These are phyloP conservation scores for Orbilia ellipsospora DNA, from an alignment of 2,329 filamentous ascomycete genomes.

Conservation along the genomic window DNA sequence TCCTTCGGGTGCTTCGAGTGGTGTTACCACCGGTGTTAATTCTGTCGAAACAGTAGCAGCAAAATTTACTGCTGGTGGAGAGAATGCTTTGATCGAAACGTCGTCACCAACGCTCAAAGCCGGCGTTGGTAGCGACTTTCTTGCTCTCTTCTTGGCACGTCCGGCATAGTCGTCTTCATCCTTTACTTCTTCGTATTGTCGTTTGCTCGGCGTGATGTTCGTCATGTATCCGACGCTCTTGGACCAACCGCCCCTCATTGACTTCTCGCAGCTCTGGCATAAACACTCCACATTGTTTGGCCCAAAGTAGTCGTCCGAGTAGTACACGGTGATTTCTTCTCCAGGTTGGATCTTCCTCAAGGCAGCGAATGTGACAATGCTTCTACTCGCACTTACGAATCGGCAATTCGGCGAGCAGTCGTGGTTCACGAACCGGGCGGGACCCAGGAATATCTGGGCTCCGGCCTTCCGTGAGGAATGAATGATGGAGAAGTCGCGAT, in stretches of 20 bases:
- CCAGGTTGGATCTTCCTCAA: slow-evolving; percentile 82
- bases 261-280: slow-evolving; percentile 84
- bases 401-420: slow-evolving; percentile 93
- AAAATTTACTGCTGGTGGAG: slow-evolving; percentile 40
- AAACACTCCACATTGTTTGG: slow-evolving; percentile 94
- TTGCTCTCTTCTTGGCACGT: slow-evolving; percentile 48
- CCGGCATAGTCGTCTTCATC: slow-evolving; percentile 54
- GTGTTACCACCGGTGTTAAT: slow-evolving; percentile 38
- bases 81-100: slow-evolving; percentile 33
- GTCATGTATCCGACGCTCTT: slow-evolving; percentile 53
- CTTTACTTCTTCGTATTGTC: slow-evolving; percentile 41
- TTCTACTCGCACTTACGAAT: slow-evolving; percentile 82
- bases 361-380: slow-evolving; percentile 91
- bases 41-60: slow-evolving; percentile 21
- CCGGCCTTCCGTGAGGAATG: slow-evolving; percentile 92
- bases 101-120: slow-evolving; percentile 49
- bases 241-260: slow-evolving; percentile 83
- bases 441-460: slow-evolving; percentile 91
- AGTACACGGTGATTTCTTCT: slow-evolving; percentile 96
- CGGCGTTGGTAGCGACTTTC: slow-evolving; percentile 45
- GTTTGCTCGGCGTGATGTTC: slow-evolving; percentile 36
- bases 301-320: slow-evolving; percentile 96
- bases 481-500: slow-evolving; percentile 97
- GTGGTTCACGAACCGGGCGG: slow-evolving; percentile 95
- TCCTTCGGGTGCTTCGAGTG: slow-evolving; percentile 11